Conservation (phyloP, 176 grass and related monocot species). For the Juncus inflexus region DNA sequence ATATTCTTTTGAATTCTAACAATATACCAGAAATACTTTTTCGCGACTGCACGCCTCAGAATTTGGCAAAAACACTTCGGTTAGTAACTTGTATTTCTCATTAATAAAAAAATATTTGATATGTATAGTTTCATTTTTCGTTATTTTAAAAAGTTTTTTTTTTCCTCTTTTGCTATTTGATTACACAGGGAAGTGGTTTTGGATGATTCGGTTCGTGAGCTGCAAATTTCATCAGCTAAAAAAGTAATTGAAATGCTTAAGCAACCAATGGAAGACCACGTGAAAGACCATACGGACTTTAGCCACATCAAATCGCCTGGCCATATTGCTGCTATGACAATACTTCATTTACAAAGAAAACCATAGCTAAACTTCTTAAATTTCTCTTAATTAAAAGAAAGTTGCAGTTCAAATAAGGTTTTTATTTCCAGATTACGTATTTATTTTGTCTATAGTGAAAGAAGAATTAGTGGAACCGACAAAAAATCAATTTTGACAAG, state of each 20-base stretch:
- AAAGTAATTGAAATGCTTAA: constrained; percentile 6
- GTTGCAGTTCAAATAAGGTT: background rate
- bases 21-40: constrained; percentile 90
- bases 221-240: constrained; percentile 24
- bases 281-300: constrained; percentile 11
- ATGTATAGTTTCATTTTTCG: background rate
- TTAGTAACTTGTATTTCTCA: constrained; percentile 30
- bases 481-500: too few relatives aligned
- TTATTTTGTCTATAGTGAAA: too few relatives aligned
- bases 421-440: too few relatives aligned
- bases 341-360: constrained; percentile 14
- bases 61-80: constrained; percentile 56
- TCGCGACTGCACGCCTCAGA: constrained; percentile 47
- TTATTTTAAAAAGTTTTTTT: background rate
- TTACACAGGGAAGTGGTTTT: constrained; percentile 15
- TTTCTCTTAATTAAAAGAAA: background rate
- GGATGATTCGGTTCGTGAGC: constrained; percentile 21
- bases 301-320: constrained; percentile 16
- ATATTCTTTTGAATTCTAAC: constrained; percentile 76
- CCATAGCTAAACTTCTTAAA: background rate
- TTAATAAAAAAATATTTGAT: background rate
- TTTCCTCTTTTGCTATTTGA: constrained; percentile 2
- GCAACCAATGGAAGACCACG: constrained; percentile 11
- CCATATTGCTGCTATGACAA: constrained; percentile 24
- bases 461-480: too few relatives aligned